Conservation (phyloP, 345 rosid species). For the Fremontodendron californicum region DNA sequence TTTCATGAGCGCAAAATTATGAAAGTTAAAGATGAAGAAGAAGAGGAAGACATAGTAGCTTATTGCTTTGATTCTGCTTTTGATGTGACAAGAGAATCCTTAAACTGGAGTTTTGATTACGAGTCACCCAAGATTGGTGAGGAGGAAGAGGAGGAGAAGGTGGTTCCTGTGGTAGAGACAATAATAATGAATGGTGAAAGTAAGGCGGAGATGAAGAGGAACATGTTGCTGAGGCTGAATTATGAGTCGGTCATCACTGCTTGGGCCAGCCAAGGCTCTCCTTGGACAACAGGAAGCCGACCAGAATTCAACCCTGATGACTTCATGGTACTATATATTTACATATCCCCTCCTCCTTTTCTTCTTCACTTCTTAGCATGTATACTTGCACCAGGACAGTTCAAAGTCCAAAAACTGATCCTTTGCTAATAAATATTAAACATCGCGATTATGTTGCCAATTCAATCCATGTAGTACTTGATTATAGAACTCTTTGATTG, state of each 20-base stretch:
- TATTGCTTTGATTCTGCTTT: conserved; percentile 5
- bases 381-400: not conserved
- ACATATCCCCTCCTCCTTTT: not conserved
- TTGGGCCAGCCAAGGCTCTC: conserved; percentile 11
- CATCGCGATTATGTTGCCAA: too few relatives aligned
- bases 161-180: not conserved
- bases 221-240: conserved; percentile 6
- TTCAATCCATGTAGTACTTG: not conserved
- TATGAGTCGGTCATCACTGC: conserved; percentile 12
- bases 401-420: not conserved
- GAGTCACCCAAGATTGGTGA: not conserved
- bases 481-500: too few relatives aligned
- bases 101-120: conserved; percentile 4
- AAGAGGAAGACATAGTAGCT: not conserved
- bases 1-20: not conserved
- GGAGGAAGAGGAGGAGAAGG: not conserved
- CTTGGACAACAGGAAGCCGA: conserved; percentile 11
- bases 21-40: conserved; percentile 29
- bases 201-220: not conserved
- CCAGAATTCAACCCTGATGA: conserved; percentile 10
- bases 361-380: not conserved
- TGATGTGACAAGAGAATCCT: not conserved
- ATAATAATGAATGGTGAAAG: not conserved
- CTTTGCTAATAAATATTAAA: too few relatives aligned
- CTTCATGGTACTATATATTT: not conserved